Evolutionary conservation across 2,329 filamentous ascomycete genomes (phyloP), one percentile per base, ranked within the genome.

Genomic region (Botrytis porri): DNA sequence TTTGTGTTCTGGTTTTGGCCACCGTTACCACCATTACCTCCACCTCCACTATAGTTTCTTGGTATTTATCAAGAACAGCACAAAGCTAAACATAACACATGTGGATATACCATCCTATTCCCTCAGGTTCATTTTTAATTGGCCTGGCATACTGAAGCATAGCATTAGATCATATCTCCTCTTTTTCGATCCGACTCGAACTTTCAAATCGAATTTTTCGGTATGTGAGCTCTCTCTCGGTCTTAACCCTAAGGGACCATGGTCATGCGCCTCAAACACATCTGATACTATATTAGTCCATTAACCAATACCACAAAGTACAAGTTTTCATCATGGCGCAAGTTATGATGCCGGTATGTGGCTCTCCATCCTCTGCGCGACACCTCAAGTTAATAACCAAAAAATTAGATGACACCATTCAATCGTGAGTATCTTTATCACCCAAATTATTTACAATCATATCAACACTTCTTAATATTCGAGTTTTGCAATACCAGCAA

Each of bases 271-370:
- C 1, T 54, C 25, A 32, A 59, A 0, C 14, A 41, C 6, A 25
- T n/a, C 65, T 69, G 25, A 69, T 12, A 57, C 29, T 25, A 5
- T 32, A 6, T 22, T 43, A 43, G 37, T 59, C 10, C n/a, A 10
- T 43, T 32, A 25, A 1, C 18, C 12, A 16, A 41, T 57, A 57
- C 37, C 4, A 57, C 10, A 41, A 22, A 43, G 18, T 57, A 32
- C 18, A 41, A 41, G 4, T 25, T 22, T 57, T 57, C n/a, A 69
- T 41, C 51, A 69, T 69, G 65, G 25, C 65, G 37, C 65, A 69
- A 69, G 51, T 57, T 22, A 69, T 69, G 51, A 57, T 69, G 65
- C 65, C 65, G 10, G 65, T 69, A 57, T 59, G 65, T 69, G 6
- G 29, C n/a, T 41, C 16, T 57, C n/a, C 16, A 25, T 57, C 16